A percentile compares a stretch with the other conserved stretches of the same genome.
Conservation (phyloP, 306 rosid genomes). For the Potentilla sterilis region DNA sequence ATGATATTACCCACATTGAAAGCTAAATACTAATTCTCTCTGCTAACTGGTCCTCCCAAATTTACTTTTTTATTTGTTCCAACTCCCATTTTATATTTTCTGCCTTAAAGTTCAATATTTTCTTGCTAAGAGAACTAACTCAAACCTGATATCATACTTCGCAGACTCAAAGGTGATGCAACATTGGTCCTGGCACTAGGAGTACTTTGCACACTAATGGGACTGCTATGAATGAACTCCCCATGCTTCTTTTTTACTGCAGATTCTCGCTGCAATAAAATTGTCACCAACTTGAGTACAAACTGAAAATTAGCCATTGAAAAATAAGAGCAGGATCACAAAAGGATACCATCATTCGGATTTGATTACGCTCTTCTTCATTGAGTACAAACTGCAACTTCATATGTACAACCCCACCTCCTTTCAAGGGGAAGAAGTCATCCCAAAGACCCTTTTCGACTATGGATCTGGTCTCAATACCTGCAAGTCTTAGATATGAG, state of each 20-base stretch:
- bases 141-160: constrained; percentile 76
- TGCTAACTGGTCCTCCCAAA: constrained; percentile 1
- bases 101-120: constrained; percentile 19
- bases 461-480: constrained; percentile 56
- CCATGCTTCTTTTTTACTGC: constrained; percentile 68
- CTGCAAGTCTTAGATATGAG: constrained; percentile 39
- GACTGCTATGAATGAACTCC: constrained; percentile 41
- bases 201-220: constrained; percentile 26
- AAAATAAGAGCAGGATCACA: neutral
- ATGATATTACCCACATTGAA: constrained; percentile 34
- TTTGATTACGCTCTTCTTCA: constrained; percentile 68
- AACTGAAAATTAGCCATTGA: neutral
- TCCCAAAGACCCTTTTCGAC: constrained; percentile 86
- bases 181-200: constrained; percentile 25
- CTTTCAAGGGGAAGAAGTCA: constrained; percentile 61
- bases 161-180: constrained; percentile 34
- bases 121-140: constrained; percentile 39
- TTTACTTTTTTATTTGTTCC: neutral
- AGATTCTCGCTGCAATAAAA: constrained; percentile 41
- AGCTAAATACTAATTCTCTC: constrained; percentile 18
- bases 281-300: neutral
- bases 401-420: constrained; percentile 67
- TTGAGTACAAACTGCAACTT: constrained; percentile 69
- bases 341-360: constrained; percentile 63
- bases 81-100: neutral